Evolutionary conservation across 768 basidiomycete genomes (phyloP), one percentile per base, ranked within the genome.

Genomic region (Leccinellum rugosiceps): DNA sequence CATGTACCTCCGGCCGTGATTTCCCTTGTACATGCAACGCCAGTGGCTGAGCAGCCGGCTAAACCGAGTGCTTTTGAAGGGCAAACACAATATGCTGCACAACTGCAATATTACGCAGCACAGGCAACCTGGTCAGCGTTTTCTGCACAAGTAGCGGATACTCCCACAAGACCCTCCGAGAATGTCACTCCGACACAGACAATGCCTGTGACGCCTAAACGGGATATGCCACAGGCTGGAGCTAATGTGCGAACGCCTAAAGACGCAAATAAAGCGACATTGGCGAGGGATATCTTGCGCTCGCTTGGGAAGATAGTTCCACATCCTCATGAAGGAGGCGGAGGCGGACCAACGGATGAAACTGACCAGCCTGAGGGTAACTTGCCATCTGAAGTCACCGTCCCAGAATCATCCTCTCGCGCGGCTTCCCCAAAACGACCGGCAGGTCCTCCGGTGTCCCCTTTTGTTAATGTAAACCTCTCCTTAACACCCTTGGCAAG

Each of bases 261-360:
- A 32, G 69, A 81, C 28, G 83, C 80, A 6, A 76, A 84, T 64
- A 80, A 74, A 60, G 78, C 70, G 47, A 75, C 74, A 44, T 74
- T 88, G 26, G 85, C 86, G 2, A 77, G 73, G 45, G 84, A 86
- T 66, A 73, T 88, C 46, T 60, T 88, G 21, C 77, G 76, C 45
- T 81, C 83, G 7, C 74, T 87, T 4, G 78, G 79, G 17, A 58
- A 59, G 46, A 58, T 62, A 23, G 26, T 41, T 5, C 59, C 62
- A 6, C 53, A 58, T 30, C 35, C 50, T 30, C 44, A 1, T 31
- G 55, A 55, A n/a, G 68, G 62, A 28, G 17, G n/a, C 14, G 53
- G 32, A 55, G 45, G 46, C 41, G 35, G 58, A 25, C 30, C 26
- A 15, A 47, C 15, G 31, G 54, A 53, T 45, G 21, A 34, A 49